Evolutionary conservation across 176 grass and related monocot genomes (phyloP), one percentile per base, ranked within the genome.

Genomic region (Bromus sterilis): DNA sequence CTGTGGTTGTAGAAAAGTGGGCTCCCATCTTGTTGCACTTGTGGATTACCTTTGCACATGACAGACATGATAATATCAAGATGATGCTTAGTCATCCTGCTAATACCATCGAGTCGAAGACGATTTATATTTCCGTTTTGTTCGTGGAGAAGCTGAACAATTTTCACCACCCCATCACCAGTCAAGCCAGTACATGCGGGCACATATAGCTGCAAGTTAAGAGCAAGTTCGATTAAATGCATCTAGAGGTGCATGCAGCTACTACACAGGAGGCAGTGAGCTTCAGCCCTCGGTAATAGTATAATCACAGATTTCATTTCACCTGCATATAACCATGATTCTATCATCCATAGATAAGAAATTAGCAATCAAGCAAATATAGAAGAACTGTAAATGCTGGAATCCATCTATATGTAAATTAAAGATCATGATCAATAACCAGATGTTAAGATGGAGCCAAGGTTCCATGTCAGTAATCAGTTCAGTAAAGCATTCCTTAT

Each of bases 151-250:
- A 77, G 71, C 46, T 91, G 86, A 35, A 90, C 78, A 78, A 93
- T 76, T 56, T 91, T 89, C 10, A 95, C 74, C 56, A 99, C 64
- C 65, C 93, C 96, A 86, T 99, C 87, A 84, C 87, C 88, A 28
- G 82, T 93, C 80, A 99, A 83, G 74, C 72, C 65, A 81, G 79
- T 80, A 78, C 93, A 99, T 88, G 80, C 88, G 21, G 96, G 96
- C 40, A 95, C 87, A 84, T 80, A 93, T 49, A 93, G 89, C 93
- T 95, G 93, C 86, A 93, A 95, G 37, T 33, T 71, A 71, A 80
- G 10, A 25, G 59, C 42, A 81, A 59, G 37, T 85, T 68, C 76
- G 53, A 81, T 43, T 82, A 72, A 36, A 84, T 43, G 13, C 48
- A 83, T 60, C 43, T n/a, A 85, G 68, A 80, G 56, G 55, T 56